These are phyloP conservation scores for Stemphylium beticola DNA, from an alignment of 2,329 filamentous ascomycete genomes.

Conservation along the genomic window DNA sequence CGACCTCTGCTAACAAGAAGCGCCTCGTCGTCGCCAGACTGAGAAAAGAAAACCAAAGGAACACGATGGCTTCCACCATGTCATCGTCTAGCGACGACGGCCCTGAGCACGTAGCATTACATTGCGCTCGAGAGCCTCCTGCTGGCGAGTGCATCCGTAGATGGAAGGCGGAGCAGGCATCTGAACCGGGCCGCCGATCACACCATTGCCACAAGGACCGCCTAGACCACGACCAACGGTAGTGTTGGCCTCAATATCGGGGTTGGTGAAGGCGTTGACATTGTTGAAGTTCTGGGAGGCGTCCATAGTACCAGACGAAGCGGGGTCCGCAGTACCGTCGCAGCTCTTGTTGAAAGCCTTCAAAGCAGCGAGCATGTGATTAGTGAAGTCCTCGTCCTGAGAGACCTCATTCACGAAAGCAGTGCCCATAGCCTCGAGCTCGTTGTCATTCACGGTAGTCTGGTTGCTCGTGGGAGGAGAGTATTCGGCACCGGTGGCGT, in stretches of 20 bases:
- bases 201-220: constrained; percentile 1
- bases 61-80: neutral
- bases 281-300: neutral
- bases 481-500: neutral
- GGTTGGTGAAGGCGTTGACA: neutral
- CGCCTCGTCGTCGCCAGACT: neutral
- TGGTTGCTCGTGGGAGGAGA: neutral
- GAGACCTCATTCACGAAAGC: neutral
- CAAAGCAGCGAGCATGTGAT: neutral
- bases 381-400: neutral
- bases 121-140: constrained; percentile 26
- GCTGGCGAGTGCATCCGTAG: constrained; percentile 21
- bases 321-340: neutral
- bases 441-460: neutral
- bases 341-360: neutral
- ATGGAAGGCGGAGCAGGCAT: neutral
- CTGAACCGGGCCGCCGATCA: neutral
- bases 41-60: neutral
- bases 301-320: no score
- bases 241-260: neutral
- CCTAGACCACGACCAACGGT: neutral
- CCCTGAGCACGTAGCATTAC: constrained; percentile 8
- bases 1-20: neutral
- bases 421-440: neutral
- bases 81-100: constrained; percentile 11